Percentiles rank a stretch among this genome's conserved stretches.
phyloP scores from a whole-genome alignment of 2,329 filamentous ascomycete species.

The Neophaeococcomyces aloes region DNA sequence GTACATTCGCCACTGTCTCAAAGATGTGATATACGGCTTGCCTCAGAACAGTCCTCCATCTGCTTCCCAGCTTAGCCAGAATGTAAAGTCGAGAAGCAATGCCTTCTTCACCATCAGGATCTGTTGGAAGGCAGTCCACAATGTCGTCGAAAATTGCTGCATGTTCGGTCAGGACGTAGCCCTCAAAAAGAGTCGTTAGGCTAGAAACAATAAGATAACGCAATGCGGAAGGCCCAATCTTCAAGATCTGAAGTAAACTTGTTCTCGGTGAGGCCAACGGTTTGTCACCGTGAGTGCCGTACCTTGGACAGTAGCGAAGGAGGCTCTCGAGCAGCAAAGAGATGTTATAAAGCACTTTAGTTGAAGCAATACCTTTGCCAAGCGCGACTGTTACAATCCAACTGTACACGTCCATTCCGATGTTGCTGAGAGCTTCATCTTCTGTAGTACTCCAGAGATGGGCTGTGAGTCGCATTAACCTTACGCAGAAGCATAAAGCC shows the following conservation, averaged over 20 bases:
- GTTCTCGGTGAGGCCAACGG: conserved; percentile 54
- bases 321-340: conserved; percentile 60
- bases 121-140: conserved; percentile 63
- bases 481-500: conserved; percentile 56
- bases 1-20: conserved; percentile 69
- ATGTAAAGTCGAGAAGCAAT: conserved; percentile 74
- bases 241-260: conserved; percentile 62
- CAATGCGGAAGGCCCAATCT: conserved; percentile 54
- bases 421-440: conserved; percentile 50
- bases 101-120: conserved; percentile 63
- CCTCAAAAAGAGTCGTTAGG: conserved; percentile 64
- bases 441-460: conserved; percentile 50
- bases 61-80: conserved; percentile 64
- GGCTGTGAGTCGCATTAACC: conserved; percentile 55
- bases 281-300: conserved; percentile 44
- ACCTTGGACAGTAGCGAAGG: conserved; percentile 56
- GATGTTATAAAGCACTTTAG: conserved; percentile 56
- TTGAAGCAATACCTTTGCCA: conserved; percentile 58
- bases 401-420: conserved; percentile 65
- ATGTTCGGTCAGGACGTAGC: conserved; percentile 73
- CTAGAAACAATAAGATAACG: conserved; percentile 64
- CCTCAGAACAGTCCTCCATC: conserved; percentile 76
- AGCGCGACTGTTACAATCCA: conserved; percentile 63
- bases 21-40: conserved; percentile 90
- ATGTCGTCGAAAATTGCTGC: conserved; percentile 78